Evolutionary conservation across 2,329 filamentous ascomycete species (phyloP).

Genomic region (Penicillium palitans): DNA sequence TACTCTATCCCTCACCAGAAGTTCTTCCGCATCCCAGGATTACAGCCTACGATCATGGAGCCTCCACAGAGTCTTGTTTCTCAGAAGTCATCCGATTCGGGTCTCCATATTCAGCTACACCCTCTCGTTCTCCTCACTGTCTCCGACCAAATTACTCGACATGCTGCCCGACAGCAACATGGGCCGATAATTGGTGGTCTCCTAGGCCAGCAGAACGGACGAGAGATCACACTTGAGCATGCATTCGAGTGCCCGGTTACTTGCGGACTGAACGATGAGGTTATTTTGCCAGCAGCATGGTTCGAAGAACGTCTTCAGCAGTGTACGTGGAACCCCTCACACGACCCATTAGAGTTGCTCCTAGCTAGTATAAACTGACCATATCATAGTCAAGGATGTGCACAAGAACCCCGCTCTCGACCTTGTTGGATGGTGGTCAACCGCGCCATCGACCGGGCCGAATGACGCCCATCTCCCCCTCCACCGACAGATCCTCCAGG

Average conservation of each 20-base stretch:
- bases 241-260: slow-evolving; percentile 77
- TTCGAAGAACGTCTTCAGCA: slow-evolving; percentile 79
- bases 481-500: slow-evolving; percentile 71
- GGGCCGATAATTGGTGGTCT: slow-evolving; percentile 82
- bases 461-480: slow-evolving; percentile 66
- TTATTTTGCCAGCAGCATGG: slow-evolving; percentile 67
- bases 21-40: not conserved
- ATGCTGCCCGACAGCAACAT: slow-evolving; percentile 72
- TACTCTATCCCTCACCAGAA: slow-evolving; percentile 9
- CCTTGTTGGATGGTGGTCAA: slow-evolving; percentile 89
- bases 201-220: slow-evolving; percentile 87
- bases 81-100: slow-evolving; percentile 68
- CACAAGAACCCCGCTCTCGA: slow-evolving; percentile 81
- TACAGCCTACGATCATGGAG: slow-evolving; percentile 49
- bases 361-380: slow-evolving; percentile 7
- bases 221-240: slow-evolving; percentile 87
- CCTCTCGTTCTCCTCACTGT: slow-evolving; percentile 94
- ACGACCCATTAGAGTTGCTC: not conserved
- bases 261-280: slow-evolving; percentile 54
- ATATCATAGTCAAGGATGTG: slow-evolving; percentile 73
- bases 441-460: slow-evolving; percentile 72
- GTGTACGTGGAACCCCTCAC: slow-evolving; percentile 59
- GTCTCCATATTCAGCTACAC: slow-evolving; percentile 79
- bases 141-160: slow-evolving; percentile 92
- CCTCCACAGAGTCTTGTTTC: slow-evolving; percentile 62